A percentile compares a stretch with the other conserved stretches of the same genome.
phyloP scores from a whole-genome alignment of 257 asterid species.

The Plantago ovata region DNA sequence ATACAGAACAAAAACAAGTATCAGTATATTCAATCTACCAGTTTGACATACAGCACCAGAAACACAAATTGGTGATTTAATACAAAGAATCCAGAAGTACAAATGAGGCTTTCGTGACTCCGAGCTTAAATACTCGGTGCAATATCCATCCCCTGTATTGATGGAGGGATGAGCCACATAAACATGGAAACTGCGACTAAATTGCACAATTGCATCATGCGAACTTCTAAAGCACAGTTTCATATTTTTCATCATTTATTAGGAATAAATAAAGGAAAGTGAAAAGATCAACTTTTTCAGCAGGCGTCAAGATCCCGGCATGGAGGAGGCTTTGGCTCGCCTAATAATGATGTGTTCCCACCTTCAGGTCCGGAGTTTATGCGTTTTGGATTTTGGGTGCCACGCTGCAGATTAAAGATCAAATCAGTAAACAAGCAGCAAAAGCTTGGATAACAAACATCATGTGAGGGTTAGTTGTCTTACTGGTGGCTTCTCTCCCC shows the following conservation, averaged over 20 bases:
- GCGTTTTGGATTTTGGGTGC: slow-evolving; percentile 87
- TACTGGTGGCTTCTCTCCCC: slow-evolving; percentile 96
- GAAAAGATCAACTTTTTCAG: slow-evolving; percentile 31
- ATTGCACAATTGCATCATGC: slow-evolving; percentile 26
- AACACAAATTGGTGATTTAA: slow-evolving; percentile 16
- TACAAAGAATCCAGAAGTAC: slow-evolving; percentile 11
- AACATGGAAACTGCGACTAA: slow-evolving; percentile 15
- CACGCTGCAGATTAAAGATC: slow-evolving; percentile 52
- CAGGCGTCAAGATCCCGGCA: slow-evolving; percentile 97
- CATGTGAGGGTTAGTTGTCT: slow-evolving; percentile 21
- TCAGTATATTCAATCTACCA: neutral
- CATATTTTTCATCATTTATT: slow-evolving; percentile 49
- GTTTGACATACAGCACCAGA: neutral
- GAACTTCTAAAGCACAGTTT: slow-evolving; percentile 36
- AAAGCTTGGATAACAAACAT: slow-evolving; percentile 2
- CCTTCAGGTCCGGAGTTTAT: slow-evolving; percentile 87
- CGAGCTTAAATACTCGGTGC: slow-evolving; percentile 16
- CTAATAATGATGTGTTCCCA: slow-evolving; percentile 71
- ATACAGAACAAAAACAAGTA: no score
- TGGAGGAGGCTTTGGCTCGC: slow-evolving; percentile 91
- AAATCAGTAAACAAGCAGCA: neutral
- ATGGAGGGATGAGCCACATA: slow-evolving; percentile 19
- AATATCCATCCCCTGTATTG: slow-evolving; percentile 20
- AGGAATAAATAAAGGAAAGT: slow-evolving; percentile 17
- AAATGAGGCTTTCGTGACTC: slow-evolving; percentile 12